Evolutionary conservation across 2,329 filamentous ascomycete species (phyloP), one percentile per base, ranked within the genome.

Genomic region (Endothia cerciana): DNA sequence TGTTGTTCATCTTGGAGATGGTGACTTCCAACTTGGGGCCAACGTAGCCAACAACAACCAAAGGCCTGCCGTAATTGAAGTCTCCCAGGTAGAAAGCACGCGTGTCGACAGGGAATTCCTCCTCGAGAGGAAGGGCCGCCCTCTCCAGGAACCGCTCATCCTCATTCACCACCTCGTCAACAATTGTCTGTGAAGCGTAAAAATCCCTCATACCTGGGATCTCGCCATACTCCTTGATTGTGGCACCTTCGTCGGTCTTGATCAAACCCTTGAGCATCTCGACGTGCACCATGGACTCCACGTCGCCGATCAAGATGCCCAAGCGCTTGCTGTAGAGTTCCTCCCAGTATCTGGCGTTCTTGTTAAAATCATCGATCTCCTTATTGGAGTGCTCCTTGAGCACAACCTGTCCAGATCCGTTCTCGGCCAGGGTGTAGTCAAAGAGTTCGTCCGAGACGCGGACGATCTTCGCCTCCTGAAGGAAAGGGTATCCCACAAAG

Each of bases 51-150:
- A 87, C 85, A 28, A 99, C 88, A 75, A 95, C 89, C n/a, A 97
- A 81, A 3, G 95, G 94, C 45, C 94, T 88, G 19, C 95, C 95
- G 73, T 97, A 98, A 62, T 93, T 92, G 78, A 91, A 96, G 45
- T 97, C 94, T 57, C 95, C 95, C 2, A 99, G 81, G 82, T 97
- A 98, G 80, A 99, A 99, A 0, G 91, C 93, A 64, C 90, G 87
- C 1, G 92, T 91, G 47, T 89, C 90, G 64, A 89, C 79, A 0
- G 95, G 94, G 69, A 97, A 98, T 73, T 99, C 95, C 76, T 97
- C 89, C 71, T 94, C 91, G 41, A 99, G 90, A 0, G 94, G 91
- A 5, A 97, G 75, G n/a, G 95, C 94, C 15, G 85, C 89, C 72
- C 89, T 91, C 79, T 99, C 95, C 62, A 98, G 86, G 79, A 99